A percentile compares a stretch with the other conserved stretches of the same genome.
phyloP scores from a whole-genome alignment of 1,284 basidiomycete species.

The Laetiporus sulphureus region DNA sequence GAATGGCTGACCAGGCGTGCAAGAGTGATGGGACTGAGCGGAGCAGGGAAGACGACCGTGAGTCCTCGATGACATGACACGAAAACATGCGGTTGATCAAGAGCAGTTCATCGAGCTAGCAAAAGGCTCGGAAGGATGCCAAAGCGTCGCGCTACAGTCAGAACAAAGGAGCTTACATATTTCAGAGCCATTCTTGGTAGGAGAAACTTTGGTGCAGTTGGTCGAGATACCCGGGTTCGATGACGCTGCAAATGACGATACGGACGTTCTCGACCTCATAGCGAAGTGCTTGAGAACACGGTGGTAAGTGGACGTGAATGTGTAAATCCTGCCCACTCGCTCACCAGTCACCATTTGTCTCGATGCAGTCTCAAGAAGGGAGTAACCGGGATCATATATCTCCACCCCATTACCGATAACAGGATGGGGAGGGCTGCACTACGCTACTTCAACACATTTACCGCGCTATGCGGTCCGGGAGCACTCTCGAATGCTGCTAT shows the following conservation, averaged over 20 bases:
- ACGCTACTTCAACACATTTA: conserved; percentile 13
- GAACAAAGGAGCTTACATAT: conserved; percentile 12
- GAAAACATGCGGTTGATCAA: not conserved
- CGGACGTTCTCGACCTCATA: conserved; percentile 21
- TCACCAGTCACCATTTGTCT: not conserved
- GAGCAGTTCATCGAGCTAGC: conserved; percentile 19
- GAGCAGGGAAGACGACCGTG: conserved; percentile 18
- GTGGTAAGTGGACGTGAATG: conserved; percentile 5
- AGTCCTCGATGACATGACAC: not conserved
- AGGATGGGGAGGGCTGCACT: conserved; percentile 11
- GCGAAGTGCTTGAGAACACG: conserved; percentile 5
- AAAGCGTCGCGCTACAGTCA: conserved; percentile 12
- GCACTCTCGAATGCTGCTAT: conserved; percentile 30
- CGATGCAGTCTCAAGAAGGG: conserved; percentile 8
- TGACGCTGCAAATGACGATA: conserved; percentile 26
- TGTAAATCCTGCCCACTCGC: not conserved
- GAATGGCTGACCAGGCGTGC: too few relatives aligned
- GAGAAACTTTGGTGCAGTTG: conserved; percentile 20
- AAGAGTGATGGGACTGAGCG: conserved; percentile 13
- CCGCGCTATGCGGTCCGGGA: conserved; percentile 11
- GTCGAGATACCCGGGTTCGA: conserved; percentile 34
- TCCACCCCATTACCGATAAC: conserved; percentile 16
- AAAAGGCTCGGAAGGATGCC: conserved; percentile 13
- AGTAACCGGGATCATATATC: conserved; percentile 13
- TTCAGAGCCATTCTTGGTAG: conserved; percentile 17